Evolutionary conservation across 1,284 basidiomycete genomes (phyloP).

Genomic region (Malassezia vespertilionis): DNA sequence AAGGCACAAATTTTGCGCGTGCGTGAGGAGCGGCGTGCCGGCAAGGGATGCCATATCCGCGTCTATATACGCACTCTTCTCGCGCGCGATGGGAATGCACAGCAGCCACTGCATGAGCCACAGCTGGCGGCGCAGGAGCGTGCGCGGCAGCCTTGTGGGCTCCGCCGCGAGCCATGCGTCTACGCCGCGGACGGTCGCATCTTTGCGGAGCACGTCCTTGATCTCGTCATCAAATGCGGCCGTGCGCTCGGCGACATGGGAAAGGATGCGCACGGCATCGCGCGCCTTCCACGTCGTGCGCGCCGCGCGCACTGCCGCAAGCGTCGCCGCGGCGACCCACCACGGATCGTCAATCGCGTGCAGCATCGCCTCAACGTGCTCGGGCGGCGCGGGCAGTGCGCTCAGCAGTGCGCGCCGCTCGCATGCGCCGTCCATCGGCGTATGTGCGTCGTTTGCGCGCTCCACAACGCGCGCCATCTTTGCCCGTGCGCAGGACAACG

Average conservation of each 20-base stretch:
- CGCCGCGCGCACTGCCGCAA: conserved; percentile 9
- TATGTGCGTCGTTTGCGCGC: background rate
- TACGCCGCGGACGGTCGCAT: background rate
- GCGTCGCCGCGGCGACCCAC: conserved; percentile 13
- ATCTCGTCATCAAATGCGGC: conserved; percentile 11
- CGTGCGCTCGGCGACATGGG: conserved; percentile 1
- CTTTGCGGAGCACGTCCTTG: background rate
- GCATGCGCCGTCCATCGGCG: conserved; percentile 2
- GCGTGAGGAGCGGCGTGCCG: conserved; percentile 9
- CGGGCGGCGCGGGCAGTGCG: conserved; percentile 9
- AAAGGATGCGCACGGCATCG: conserved; percentile 7
- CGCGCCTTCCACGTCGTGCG: conserved; percentile 7
- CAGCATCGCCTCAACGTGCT: background rate
- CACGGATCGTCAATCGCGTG: conserved; percentile 6
- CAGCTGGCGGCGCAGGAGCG: conserved; percentile 13
- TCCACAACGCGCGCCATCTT: background rate
- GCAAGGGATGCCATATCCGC: conserved; percentile 5
- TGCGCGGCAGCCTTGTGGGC: background rate
- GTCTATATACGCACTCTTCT: background rate
- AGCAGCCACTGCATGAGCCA: conserved; percentile 19
- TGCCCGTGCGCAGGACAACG: background rate
- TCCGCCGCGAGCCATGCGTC: conserved; percentile 10
- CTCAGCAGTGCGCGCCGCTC: background rate
- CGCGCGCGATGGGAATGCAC: conserved; percentile 6
- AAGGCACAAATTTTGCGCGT: conserved; percentile 9